These are phyloP conservation scores for Naegleria gruberi DNA, from an alignment of 208 protist genomes.

Conservation along the genomic window DNA sequence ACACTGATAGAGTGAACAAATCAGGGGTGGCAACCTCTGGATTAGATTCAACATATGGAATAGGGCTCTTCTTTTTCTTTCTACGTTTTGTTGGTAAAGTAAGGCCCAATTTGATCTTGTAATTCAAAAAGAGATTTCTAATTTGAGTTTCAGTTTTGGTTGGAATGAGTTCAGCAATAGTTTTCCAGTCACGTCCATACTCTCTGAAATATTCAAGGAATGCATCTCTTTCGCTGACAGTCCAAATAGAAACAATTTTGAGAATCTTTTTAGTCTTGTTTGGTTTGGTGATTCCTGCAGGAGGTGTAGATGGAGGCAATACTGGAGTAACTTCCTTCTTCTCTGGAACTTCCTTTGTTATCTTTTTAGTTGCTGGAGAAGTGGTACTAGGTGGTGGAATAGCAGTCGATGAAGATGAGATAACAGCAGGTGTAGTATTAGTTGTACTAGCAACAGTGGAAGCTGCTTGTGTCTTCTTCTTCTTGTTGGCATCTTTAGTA, in stretches of 20 bases:
- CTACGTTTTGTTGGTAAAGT: not conserved
- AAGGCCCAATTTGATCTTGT: conserved; percentile 30
- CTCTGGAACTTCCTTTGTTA: not conserved
- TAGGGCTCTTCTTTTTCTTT: not conserved
- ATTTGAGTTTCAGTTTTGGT: conserved; percentile 36
- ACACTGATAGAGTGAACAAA: not conserved
- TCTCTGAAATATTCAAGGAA: conserved; percentile 30
- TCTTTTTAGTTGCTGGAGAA: not conserved
- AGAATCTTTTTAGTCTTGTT: conserved; percentile 3
- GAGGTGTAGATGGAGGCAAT: not conserved
- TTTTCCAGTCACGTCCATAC: conserved; percentile 31
- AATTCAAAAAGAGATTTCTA: conserved; percentile 40
- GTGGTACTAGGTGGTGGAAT: not conserved
- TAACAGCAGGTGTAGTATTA: not conserved
- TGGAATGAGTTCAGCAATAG: conserved; percentile 31
- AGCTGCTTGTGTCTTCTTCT: not conserved
- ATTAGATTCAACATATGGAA: not conserved
- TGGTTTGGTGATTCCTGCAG: not conserved
- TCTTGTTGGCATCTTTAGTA: not conserved
- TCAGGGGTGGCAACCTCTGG: not conserved
- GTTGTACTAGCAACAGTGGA: not conserved
- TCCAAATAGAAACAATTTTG: conserved; percentile 30
- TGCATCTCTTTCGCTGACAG: conserved; percentile 26
- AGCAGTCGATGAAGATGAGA: not conserved
- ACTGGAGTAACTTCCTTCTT: not conserved